Percentiles rank a stretch among this genome's conserved stretches.
phyloP scores from a whole-genome alignment of 208 protist genomes.

The Wallacemonas sp. region DNA sequence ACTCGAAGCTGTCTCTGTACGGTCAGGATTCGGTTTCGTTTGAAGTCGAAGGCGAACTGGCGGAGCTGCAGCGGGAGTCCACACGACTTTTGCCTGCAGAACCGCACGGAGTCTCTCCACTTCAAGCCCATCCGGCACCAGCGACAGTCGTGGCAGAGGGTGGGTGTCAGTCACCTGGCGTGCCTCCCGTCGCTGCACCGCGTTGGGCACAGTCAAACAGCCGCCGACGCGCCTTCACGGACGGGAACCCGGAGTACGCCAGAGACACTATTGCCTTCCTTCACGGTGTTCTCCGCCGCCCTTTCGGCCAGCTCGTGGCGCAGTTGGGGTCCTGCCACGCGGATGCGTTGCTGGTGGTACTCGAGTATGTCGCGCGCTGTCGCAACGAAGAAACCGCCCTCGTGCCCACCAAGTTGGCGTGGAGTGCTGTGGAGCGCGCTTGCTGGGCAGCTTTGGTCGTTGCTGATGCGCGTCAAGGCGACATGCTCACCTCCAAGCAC shows the following conservation, averaged over 20 bases:
- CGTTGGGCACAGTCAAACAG: background rate
- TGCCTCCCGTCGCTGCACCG: background rate
- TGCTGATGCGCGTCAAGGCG: background rate
- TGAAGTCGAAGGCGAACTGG: conserved; percentile 21
- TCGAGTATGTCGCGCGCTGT: conserved; percentile 27
- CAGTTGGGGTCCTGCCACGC: conserved; percentile 12
- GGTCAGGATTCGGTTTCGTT: conserved; percentile 15
- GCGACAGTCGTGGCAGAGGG: too few species aligned
- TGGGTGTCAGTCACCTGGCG: too few species aligned
- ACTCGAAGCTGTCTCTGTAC: background rate
- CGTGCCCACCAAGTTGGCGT: background rate
- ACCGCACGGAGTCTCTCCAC: too few species aligned
- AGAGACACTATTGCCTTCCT: background rate
- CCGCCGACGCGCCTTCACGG: background rate
- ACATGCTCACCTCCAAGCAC: conserved; percentile 35
- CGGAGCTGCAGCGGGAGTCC: conserved; percentile 10
- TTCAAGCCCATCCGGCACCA: too few species aligned
- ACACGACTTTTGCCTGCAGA: background rate
- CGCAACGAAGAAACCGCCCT: background rate
- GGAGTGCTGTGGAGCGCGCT: conserved; percentile 8
- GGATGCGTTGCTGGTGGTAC: conserved; percentile 42
- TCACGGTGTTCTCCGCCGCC: background rate
- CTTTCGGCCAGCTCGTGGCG: background rate
- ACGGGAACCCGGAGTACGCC: background rate
- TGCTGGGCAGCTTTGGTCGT: conserved; percentile 4